These are phyloP conservation scores for Pseudocercospora cruenta DNA, from an alignment of 2,329 filamentous ascomycete species.

Conservation along the genomic window DNA sequence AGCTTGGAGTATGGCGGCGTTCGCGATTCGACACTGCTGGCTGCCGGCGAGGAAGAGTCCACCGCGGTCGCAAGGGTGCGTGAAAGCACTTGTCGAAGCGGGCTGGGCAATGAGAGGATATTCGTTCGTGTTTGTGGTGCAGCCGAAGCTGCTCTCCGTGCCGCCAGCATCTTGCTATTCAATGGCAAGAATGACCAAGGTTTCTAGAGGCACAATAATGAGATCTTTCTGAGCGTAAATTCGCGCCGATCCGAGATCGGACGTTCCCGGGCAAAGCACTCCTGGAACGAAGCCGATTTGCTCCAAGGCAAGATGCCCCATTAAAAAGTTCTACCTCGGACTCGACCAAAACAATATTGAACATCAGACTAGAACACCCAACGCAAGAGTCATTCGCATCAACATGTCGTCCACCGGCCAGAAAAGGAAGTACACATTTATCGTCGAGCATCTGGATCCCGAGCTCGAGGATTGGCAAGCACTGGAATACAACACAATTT, in stretches of 20 bases:
- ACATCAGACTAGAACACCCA: neutral
- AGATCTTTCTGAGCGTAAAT: neutral
- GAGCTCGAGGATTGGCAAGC: slow-evolving; percentile 94
- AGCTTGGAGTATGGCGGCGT: slow-evolving; percentile 83
- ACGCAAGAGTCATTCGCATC: neutral
- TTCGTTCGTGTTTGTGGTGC: slow-evolving; percentile 15
- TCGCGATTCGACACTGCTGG: slow-evolving; percentile 53
- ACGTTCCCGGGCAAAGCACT: neutral
- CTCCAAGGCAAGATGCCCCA: neutral
- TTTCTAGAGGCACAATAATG: neutral
- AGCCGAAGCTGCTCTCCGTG: slow-evolving; percentile 29
- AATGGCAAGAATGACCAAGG: slow-evolving; percentile 13
- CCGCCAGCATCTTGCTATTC: slow-evolving; percentile 30
- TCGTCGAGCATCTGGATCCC: slow-evolving; percentile 94
- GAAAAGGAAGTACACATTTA: slow-evolving; percentile 65
- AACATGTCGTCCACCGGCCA: slow-evolving; percentile 11
- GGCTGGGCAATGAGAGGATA: slow-evolving; percentile 22
- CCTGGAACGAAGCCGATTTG: neutral
- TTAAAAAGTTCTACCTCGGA: neutral
- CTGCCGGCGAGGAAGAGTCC: slow-evolving; percentile 22
- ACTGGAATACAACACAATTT: slow-evolving; percentile 88
- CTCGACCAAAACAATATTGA: neutral
- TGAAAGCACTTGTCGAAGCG: slow-evolving; percentile 30
- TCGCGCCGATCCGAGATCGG: slow-evolving; percentile 6
- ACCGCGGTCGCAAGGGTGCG: slow-evolving; percentile 40